Conservation (phyloP, 192 early-diverging fungal genomes). For the Dimargaris xerosporica region DNA sequence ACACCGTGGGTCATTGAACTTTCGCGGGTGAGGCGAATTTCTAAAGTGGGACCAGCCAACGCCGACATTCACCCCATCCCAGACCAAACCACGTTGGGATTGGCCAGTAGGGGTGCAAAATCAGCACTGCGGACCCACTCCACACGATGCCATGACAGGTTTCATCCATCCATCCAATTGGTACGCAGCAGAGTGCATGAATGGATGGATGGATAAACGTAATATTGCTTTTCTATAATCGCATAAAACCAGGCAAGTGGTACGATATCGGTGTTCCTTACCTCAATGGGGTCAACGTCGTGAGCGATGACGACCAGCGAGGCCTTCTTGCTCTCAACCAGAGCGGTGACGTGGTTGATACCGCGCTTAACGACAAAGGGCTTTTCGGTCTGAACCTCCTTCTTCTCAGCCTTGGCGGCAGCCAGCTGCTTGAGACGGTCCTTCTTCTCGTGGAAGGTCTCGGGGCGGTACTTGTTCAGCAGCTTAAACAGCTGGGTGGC, state of each 20-base stretch:
- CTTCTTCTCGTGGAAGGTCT: conserved; percentile 94
- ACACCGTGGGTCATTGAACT: conserved; percentile 9
- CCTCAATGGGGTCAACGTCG: conserved; percentile 99
- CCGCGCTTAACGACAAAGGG: conserved; percentile 96
- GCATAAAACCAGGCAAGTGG: background rate
- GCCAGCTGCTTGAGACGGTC: conserved; percentile 77
- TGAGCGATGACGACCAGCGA: conserved; percentile 97
- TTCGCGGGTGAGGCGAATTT: conserved; percentile 6
- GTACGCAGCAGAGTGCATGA: no score
- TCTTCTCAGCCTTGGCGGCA: conserved; percentile 73
- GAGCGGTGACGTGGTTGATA: conserved; percentile 98
- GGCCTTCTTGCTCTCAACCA: conserved; percentile 98
- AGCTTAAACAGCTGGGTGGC: conserved; percentile 98
- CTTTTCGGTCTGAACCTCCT: conserved; percentile 81
- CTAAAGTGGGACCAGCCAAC: background rate
- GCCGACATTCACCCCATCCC: background rate
- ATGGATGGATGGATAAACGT: no score
- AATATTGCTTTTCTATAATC: no score
- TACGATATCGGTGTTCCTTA: conserved; percentile 13
- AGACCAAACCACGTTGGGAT: no score
- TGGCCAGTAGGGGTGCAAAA: no score
- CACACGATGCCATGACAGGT: no score
- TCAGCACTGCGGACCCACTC: no score
- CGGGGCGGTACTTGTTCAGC: conserved; percentile 97
- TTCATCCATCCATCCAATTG: no score